These are phyloP conservation scores for Ustilago shanxiensis DNA, from an alignment of 1,284 basidiomycete genomes.

Conservation along the genomic window DNA sequence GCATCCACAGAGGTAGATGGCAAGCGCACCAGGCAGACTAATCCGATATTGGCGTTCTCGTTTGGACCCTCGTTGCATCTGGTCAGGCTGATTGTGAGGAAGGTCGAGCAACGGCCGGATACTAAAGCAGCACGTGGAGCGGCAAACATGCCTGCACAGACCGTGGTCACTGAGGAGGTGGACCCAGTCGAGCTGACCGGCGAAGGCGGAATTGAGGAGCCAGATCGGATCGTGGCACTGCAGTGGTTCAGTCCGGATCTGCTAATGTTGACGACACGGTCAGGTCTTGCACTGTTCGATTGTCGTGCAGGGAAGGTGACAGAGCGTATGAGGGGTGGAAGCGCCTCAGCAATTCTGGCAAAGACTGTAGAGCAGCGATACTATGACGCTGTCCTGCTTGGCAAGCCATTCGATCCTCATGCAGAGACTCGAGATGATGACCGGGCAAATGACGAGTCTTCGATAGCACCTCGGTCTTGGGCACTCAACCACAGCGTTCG, in stretches of 20 bases:
- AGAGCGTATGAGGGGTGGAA: slow-evolving; percentile 48
- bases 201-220: slow-evolving; percentile 42
- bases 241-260: slow-evolving; percentile 72
- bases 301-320: slow-evolving; percentile 53
- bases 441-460: background rate
- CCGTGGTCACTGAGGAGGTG: slow-evolving; percentile 32
- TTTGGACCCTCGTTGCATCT: slow-evolving; percentile 57
- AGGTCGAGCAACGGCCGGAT: slow-evolving; percentile 24
- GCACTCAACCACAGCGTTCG: slow-evolving; percentile 75
- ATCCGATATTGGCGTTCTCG: slow-evolving; percentile 61
- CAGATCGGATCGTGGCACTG: slow-evolving; percentile 71
- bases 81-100: slow-evolving; percentile 48
- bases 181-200: slow-evolving; percentile 43
- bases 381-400: slow-evolving; percentile 37
- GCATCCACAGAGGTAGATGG: slow-evolving; percentile 48
- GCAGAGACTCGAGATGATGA: slow-evolving; percentile 13
- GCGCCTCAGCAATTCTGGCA: slow-evolving; percentile 70
- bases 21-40: slow-evolving; percentile 44
- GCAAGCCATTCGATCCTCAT: slow-evolving; percentile 29
- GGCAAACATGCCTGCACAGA: background rate
- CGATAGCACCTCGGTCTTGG: slow-evolving; percentile 25
- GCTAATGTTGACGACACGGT: slow-evolving; percentile 49
- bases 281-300: slow-evolving; percentile 54
- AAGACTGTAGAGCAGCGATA: slow-evolving; percentile 45
- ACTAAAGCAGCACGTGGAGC: slow-evolving; percentile 7